A percentile compares a stretch with the other conserved stretches of the same genome.
These are phyloP conservation scores for Haplographium delicatum DNA, from an alignment of 495 filamentous ascomycete genomes.

Conservation along the genomic window DNA sequence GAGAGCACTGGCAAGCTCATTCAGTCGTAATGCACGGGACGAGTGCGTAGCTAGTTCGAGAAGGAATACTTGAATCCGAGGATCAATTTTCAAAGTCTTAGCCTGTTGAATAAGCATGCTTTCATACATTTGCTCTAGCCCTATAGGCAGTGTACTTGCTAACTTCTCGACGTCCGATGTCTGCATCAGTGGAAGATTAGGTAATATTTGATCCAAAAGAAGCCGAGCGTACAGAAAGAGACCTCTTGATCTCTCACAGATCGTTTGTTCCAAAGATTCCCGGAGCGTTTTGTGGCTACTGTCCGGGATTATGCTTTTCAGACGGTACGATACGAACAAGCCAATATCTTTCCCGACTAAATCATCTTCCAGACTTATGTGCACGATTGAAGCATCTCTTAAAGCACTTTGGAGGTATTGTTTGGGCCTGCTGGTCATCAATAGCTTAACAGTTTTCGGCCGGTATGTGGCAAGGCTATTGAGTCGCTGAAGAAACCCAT, in stretches of 20 bases:
- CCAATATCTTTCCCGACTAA: conserved; percentile 11
- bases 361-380: conserved; percentile 12
- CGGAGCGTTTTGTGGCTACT: background rate
- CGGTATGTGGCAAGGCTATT: conserved; percentile 1
- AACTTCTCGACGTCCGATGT: background rate
- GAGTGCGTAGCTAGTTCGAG: conserved; percentile 35
- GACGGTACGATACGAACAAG: conserved; percentile 6
- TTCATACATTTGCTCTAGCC: conserved; percentile 44
- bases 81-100: conserved; percentile 5
- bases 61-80: conserved; percentile 8
- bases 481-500: conserved; percentile 1
- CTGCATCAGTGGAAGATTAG: background rate
- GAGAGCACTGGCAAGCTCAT: conserved; percentile 39
- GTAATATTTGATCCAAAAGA: conserved; percentile 33
- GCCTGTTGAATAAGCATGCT: conserved; percentile 41
- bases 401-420: conserved; percentile 12
- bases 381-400: conserved; percentile 11
- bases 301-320: background rate
- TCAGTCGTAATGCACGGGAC: conserved; percentile 42
- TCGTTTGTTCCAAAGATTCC: background rate
- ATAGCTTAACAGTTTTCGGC: conserved; percentile 10
- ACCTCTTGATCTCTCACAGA: conserved; percentile 26
- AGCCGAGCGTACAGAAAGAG: conserved; percentile 43
- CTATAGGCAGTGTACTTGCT: conserved; percentile 22
- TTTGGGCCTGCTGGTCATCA: conserved; percentile 20